These are phyloP conservation scores for Candida ortonii DNA, from an alignment of 805 yeast genomes.

Conservation along the genomic window DNA sequence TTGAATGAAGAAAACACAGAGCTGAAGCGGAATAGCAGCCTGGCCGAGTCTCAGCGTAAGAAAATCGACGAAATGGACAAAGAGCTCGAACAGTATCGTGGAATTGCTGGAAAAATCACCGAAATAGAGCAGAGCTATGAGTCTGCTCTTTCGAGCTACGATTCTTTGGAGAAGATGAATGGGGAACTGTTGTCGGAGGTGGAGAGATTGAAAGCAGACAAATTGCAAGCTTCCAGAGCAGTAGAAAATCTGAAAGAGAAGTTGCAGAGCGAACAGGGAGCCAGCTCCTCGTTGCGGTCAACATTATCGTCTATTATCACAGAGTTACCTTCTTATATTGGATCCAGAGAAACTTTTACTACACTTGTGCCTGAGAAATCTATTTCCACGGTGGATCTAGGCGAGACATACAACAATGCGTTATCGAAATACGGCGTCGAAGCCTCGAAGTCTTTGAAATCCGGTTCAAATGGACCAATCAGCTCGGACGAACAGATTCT, in stretches of 20 bases:
- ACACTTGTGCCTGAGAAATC: slow-evolving; percentile 3
- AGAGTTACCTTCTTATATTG: slow-evolving; percentile 11
- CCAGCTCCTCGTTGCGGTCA: slow-evolving; percentile 4
- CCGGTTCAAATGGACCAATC: slow-evolving; percentile 20
- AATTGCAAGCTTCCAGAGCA: not conserved
- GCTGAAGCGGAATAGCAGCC: slow-evolving; percentile 4
- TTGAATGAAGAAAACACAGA: slow-evolving; percentile 15
- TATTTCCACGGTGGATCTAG: slow-evolving; percentile 1
- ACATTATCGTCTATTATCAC: slow-evolving; percentile 5
- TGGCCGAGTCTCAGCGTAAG: not conserved
- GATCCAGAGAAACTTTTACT: slow-evolving; percentile 9
- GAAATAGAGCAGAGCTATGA: slow-evolving; percentile 13
- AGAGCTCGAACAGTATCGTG: slow-evolving; percentile 10
- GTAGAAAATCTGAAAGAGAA: not conserved
- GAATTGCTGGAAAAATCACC: slow-evolving; percentile 4
- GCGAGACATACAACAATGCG: slow-evolving; percentile 1
- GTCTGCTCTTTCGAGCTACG: slow-evolving; percentile 8
- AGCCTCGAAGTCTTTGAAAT: not conserved
- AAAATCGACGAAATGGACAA: slow-evolving; percentile 1
- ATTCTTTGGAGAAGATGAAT: slow-evolving; percentile 7
- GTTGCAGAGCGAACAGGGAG: too few relatives aligned
- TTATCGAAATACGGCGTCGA: slow-evolving; percentile 1
- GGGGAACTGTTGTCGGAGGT: slow-evolving; percentile 2
- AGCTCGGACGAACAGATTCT: slow-evolving; percentile 28
- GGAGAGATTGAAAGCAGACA: slow-evolving; percentile 1